Percentiles rank a stretch among this genome's conserved stretches.
These are phyloP conservation scores for Carpinus viminea DNA, from an alignment of 306 rosid genomes.

Conservation along the genomic window DNA sequence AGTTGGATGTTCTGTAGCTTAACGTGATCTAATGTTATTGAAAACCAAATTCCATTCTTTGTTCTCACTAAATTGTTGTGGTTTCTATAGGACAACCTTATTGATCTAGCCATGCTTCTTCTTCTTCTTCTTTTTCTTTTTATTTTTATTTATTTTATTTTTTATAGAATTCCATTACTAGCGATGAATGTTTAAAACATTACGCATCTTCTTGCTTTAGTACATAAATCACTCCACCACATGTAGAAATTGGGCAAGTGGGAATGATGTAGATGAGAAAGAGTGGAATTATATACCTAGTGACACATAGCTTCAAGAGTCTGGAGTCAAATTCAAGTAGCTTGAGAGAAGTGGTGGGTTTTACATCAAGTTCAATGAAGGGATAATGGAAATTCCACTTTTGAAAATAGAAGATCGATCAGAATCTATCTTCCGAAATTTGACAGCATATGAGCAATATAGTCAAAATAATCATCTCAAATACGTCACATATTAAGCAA, in stretches of 20 bases:
- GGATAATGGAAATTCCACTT: neutral
- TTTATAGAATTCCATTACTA: no score
- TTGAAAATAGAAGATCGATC: no score
- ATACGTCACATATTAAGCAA: neutral
- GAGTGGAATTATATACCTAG: neutral
- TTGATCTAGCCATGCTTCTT: no score
- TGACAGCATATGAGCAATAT: slow-evolving; percentile 5
- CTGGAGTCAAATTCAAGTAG: neutral
- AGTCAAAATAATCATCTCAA: no score
- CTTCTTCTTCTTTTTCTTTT: no score
- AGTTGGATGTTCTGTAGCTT: neutral
- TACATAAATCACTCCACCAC: neutral
- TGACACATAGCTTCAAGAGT: neutral
- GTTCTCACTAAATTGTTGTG: neutral
- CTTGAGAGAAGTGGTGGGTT: neutral
- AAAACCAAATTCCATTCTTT: neutral
- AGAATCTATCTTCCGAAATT: neutral
- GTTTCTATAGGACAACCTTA: neutral
- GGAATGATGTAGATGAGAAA: no score
- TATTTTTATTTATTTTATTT: no score
- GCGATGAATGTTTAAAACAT: neutral
- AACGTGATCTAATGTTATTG: neutral
- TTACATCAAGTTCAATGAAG: neutral
- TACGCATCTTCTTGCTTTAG: neutral
- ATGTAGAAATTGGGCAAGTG: no score